Conservation (phyloP, 805 yeast genomes). For the Myxozyma geophila region DNA sequence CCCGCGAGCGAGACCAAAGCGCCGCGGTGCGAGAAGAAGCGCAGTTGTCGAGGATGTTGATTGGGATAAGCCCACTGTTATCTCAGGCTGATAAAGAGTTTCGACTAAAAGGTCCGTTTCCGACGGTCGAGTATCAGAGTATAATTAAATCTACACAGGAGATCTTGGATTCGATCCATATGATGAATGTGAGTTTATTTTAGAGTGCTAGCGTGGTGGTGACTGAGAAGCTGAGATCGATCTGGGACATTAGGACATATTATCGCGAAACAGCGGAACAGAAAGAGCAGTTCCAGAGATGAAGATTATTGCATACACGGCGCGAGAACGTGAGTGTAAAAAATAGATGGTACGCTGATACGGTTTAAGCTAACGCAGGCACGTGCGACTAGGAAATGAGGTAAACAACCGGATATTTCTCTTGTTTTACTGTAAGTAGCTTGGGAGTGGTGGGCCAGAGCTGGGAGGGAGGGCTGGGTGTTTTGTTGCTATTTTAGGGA, state of each 20-base stretch:
- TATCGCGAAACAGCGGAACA: constrained; percentile 62
- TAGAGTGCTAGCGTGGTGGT: background rate
- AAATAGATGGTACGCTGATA: background rate
- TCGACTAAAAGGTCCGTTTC: constrained; percentile 75
- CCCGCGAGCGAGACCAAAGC: background rate
- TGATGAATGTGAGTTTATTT: constrained; percentile 55
- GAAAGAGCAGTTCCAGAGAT: constrained; percentile 53
- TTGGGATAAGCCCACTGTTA: constrained; percentile 33
- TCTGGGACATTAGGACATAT: constrained; percentile 47
- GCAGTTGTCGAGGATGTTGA: constrained; percentile 35
- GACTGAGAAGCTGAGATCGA: background rate
- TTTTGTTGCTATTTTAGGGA: background rate
- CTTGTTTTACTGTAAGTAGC: constrained; percentile 59
- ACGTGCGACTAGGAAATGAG: constrained; percentile 53
- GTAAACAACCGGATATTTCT: constrained; percentile 73
- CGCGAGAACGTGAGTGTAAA: constrained; percentile 34
- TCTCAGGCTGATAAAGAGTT: constrained; percentile 55
- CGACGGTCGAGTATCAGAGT: constrained; percentile 55
- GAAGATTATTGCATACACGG: constrained; percentile 58
- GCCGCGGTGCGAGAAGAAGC: constrained; percentile 26
- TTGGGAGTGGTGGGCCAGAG: background rate
- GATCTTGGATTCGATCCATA: constrained; percentile 75
- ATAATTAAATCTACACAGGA: constrained; percentile 62
- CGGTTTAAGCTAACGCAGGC: background rate
- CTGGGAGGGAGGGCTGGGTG: background rate